Percentiles rank a stretch among this genome's conserved stretches.
phyloP scores from a whole-genome alignment of 495 filamentous ascomycete genomes.

The Penicillium paxilli region DNA sequence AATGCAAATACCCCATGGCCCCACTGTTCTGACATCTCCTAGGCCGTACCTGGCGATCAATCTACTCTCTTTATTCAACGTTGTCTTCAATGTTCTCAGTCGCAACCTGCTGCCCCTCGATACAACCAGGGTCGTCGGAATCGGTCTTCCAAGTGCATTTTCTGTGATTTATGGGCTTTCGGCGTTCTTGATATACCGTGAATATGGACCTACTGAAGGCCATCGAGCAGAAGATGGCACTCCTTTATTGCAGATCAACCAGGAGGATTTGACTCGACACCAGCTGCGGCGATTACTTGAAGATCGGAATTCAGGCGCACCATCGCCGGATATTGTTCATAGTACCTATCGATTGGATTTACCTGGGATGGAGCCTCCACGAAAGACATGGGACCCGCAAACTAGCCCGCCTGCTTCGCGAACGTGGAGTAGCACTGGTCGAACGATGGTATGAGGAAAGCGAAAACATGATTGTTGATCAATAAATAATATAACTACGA shows the following conservation, averaged over 20 bases:
- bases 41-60: constrained; percentile 33
- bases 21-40: neutral
- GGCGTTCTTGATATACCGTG: constrained; percentile 25
- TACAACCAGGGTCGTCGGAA: constrained; percentile 18
- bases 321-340: constrained; percentile 21
- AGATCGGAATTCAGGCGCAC: constrained; percentile 15
- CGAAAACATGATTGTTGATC: neutral
- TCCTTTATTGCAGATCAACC: constrained; percentile 22
- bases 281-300: constrained; percentile 35
- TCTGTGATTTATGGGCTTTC: constrained; percentile 27
- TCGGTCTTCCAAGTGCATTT: constrained; percentile 27
- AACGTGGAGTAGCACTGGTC: constrained; percentile 5
- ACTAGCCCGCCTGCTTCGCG: neutral
- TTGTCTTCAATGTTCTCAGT: constrained; percentile 32
- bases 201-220: constrained; percentile 4
- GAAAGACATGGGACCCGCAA: constrained; percentile 6
- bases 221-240: constrained; percentile 15
- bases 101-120: constrained; percentile 27
- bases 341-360: constrained; percentile 38
- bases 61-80: constrained; percentile 32
- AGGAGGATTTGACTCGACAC: constrained; percentile 40
- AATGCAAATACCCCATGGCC: neutral
- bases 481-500: neutral
- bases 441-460: neutral
- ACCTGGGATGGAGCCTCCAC: constrained; percentile 14